Base-by-base conservation (phyloP, 2,329 filamentous ascomycete genomes). In the Nemania diffusa region DNA sequence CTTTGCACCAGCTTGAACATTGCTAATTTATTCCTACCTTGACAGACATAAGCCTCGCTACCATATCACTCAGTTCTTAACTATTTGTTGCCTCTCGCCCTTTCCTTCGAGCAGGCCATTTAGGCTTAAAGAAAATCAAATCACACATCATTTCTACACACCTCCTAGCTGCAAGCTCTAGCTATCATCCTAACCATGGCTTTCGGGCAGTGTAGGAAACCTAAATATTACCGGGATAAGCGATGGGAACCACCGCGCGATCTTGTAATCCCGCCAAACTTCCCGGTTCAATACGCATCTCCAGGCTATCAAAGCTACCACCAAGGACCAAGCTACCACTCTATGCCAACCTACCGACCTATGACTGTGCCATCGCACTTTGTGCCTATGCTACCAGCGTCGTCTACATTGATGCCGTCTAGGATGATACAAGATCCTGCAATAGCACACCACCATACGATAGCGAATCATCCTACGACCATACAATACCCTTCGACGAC, bases 241-340 rank as follows among this genome's bases (percentile, higher is more conserved):
- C 46, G 27, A 3, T 68, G 66, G 66, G 44, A 52, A 42, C 57
- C 57, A n/a, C 53, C 66, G 34, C n/a, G 20, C 7, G 62, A 67
- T 17, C 65, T 62, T 26, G n/a, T 42, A 2, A 57, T 65, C 17
- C 34, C 62, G 0, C 40, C 22, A 1, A 55, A 59, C 48, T 59
- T 53, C 5, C 40, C 46, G 20, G n/a, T 7, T 29, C 24, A 51
- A 29, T 51, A 56, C 17, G 26, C 27, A 37, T 15, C 9, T 9
- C 55, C 53, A 13, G 22, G 26, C 46, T 52, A 53, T 29, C n/a
- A 52, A 2, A 13, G 34, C 34, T 46, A 17, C 37, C 8, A 46
- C 6, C 5, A 29, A 29, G 5, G 24, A 2, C 55, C 20, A 46
- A 27, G 17, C 26, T 53, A 27, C 48, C 17, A 42, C 40, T 20